A percentile compares a stretch with the other conserved stretches of the same genome.
Conservation (phyloP, 768 basidiomycete species). For the Pleurotus salmoneostramineus region DNA sequence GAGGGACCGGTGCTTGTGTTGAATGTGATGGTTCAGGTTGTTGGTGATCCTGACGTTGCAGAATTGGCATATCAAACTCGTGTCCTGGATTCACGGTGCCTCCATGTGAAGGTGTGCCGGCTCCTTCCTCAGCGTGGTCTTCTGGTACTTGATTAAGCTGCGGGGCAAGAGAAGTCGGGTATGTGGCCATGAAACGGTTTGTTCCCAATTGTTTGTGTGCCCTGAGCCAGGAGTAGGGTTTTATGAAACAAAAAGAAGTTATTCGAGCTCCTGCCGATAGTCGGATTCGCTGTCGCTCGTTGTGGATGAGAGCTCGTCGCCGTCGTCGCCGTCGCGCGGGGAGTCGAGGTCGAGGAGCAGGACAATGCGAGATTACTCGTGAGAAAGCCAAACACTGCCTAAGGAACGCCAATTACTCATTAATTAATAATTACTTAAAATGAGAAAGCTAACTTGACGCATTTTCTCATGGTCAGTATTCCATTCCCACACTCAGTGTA, state of each 20-base stretch:
- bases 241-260: not conserved
- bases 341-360: not conserved
- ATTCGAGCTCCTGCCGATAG: not conserved
- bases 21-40: slow-evolving; percentile 15
- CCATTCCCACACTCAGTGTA: not conserved
- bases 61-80: slow-evolving; percentile 63
- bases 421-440: too few relatives aligned
- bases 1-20: slow-evolving; percentile 22
- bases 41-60: slow-evolving; percentile 29
- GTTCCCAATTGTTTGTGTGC: not conserved
- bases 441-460: too few relatives aligned
- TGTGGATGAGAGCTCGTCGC: not conserved
- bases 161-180: slow-evolving; percentile 7
- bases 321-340: not conserved
- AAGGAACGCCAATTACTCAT: not conserved
- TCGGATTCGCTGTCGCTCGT: not conserved
- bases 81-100: slow-evolving; percentile 49
- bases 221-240: not conserved
- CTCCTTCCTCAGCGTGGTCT: slow-evolving; percentile 1
- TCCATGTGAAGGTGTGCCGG: slow-evolving; percentile 49
- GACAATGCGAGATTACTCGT: not conserved
- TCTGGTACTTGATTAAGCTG: slow-evolving; percentile 8
- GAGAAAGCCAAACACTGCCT: not conserved
- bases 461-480: not conserved
- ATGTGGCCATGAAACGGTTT: slow-evolving; percentile 8